Conservation (phyloP, 2,329 filamentous ascomycete genomes). For the Colletotrichum tropicicola region DNA sequence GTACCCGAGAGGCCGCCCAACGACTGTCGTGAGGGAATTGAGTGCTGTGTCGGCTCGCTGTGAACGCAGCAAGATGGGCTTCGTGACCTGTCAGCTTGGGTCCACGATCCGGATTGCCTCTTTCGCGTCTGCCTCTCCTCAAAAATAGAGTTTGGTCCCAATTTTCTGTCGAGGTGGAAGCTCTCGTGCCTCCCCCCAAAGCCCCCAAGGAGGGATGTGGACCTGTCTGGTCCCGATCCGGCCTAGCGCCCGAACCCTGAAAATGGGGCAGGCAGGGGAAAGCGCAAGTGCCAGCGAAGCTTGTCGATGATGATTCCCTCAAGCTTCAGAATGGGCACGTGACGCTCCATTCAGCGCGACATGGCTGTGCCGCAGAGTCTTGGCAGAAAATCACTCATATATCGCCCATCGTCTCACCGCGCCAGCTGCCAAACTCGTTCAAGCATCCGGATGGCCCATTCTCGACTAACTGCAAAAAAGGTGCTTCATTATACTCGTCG, state of each 20-base stretch:
- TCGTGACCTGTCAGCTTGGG: neutral
- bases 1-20: neutral
- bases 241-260: constrained; percentile 8
- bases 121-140: constrained; percentile 1
- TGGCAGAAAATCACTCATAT: constrained; percentile 9
- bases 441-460: neutral
- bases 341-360: neutral
- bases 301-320: neutral
- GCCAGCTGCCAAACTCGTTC: neutral
- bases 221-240: neutral
- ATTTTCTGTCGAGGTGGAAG: neutral
- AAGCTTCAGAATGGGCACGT: neutral
- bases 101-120: neutral
- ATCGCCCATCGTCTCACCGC: neutral
- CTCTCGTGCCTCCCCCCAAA: neutral
- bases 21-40: neutral
- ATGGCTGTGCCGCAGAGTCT: neutral
- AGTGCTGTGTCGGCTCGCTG: too few species aligned
- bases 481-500: constrained; percentile 2
- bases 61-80: too few species aligned
- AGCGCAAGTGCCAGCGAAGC: neutral
- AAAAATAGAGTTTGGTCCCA: constrained; percentile 15
- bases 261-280: neutral
- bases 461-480: neutral
- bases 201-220: neutral